Evolutionary conservation across 1,284 basidiomycete species (phyloP).

Genomic region (Naganishia albida): DNA sequence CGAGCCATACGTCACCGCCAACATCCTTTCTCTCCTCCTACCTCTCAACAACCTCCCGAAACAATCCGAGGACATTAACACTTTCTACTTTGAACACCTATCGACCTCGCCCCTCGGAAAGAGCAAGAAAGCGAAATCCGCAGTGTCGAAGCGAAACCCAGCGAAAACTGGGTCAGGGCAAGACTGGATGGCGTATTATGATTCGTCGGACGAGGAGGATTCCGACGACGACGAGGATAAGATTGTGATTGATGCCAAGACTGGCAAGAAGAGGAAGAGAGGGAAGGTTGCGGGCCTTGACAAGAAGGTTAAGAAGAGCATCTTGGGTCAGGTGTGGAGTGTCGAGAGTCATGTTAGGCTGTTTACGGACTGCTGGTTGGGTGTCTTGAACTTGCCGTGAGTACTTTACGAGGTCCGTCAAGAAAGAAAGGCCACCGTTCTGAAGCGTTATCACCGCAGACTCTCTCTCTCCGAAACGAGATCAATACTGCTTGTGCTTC

Average conservation of each 20-base stretch:
- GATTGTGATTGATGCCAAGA: constrained; percentile 52
- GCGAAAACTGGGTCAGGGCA: constrained; percentile 34
- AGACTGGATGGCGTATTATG: constrained; percentile 55
- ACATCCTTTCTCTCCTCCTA: constrained; percentile 75
- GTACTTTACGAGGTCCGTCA: constrained; percentile 12
- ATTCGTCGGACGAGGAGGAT: constrained; percentile 42
- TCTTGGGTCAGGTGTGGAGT: constrained; percentile 43
- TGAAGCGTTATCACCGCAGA: constrained; percentile 19
- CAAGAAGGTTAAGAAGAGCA: constrained; percentile 43
- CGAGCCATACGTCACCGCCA: constrained; percentile 49
- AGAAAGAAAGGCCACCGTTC: not conserved
- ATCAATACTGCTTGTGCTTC: constrained; percentile 68
- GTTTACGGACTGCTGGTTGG: constrained; percentile 46
- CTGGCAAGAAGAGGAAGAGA: constrained; percentile 45
- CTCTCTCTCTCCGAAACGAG: constrained; percentile 46
- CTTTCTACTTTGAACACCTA: constrained; percentile 81
- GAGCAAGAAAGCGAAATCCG: constrained; percentile 26
- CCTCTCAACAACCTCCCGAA: constrained; percentile 80
- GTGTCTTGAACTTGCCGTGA: constrained; percentile 42
- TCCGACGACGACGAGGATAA: constrained; percentile 57
- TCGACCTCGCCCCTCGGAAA: constrained; percentile 32
- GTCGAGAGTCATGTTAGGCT: constrained; percentile 41
- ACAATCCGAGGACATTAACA: constrained; percentile 69
- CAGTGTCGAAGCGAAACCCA: constrained; percentile 14
- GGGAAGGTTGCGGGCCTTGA: constrained; percentile 35